Base-by-base conservation (phyloP, 1,284 basidiomycete species). In the Sporisorium sorghi region DNA sequence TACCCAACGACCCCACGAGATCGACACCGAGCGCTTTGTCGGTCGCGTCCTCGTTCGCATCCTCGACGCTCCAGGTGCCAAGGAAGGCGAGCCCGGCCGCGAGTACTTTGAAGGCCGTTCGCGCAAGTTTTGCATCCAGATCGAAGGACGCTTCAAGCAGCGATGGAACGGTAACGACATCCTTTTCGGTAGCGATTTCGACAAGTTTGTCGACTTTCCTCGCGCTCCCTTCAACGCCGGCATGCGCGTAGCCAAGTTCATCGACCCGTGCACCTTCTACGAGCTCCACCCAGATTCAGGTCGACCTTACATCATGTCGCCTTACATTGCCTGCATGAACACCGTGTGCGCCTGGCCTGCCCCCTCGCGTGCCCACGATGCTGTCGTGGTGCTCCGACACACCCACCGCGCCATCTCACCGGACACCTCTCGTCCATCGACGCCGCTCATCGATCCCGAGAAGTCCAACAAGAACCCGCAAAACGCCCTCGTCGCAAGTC, bases 291-390 rank as follows among this genome's bases (percentile, higher is more conserved):
- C 86, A 8, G 80, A 81, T 3, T 82, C 81, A 9, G 83, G 81
- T 1, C 64, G 86, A 1, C 86, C 86, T 0, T 86, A 81, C 74
- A 86, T 86, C 81, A 86, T 86, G 86, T 84, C 78, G 21, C 85
- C 85, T 1, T 85, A 85, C 72, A 56, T 74, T 15, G 86, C 85
- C 2, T 86, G 85, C 55, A 85, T 86, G 84, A 86, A 86, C 71
- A 85, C 85, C 0, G 67, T 86, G 32, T 83, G 83, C 47, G 85
- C 85, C 14, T 86, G 85, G 85, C 85, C 85, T 0, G 79, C 83
- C 3, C 85, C 85, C 0, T 61, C 74, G 9, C 73, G 83, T 10
- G 77, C 80, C 5, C 65, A 78, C 37, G 84, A 86, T 30, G 85
- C 85, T 8, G 81, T 86, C 5, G 82, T 85, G 10, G 83, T 83